Evolutionary conservation across 352 stramenopile species (phyloP), one percentile per base, ranked within the genome.

Genomic region (Globisporangium polare): DNA sequence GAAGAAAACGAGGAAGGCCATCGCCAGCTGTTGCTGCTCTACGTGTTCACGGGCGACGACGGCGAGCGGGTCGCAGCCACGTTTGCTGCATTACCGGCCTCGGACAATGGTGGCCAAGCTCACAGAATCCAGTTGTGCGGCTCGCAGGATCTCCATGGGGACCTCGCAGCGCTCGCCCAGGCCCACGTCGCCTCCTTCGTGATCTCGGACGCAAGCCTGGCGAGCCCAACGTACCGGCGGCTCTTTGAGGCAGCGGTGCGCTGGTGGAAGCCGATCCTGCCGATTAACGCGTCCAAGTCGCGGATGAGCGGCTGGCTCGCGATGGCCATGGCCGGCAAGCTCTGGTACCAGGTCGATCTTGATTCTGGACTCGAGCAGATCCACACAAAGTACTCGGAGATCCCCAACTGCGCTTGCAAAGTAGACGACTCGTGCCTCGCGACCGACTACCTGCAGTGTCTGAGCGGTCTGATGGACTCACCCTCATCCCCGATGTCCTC

Each of bases 311-410:
- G 73, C 1, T 87, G 77, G 77, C 47, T 86, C 7, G 62, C 65
- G 15, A 42, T 84, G n/a, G 71, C 62, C 1, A 80, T 84, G 71
- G 74, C 73, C 6, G 77, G 77, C n/a, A 63, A 73, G 5, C 71
- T 87, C 5, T 86, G 77, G 77, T 86, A 86, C 52, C 68, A 83
- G 53, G 73, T 84, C 3, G 71, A 77, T 22, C 51, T 63, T 6
- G 56, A 58, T 10, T 49, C 65, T 27, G 26, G 13, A 37, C 59
- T 87, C 17, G 65, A 77, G 4, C 60, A 73, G 33, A 58, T 85
- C 17, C 55, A 69, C 20, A 72, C 67, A 2, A 64, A 65, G 35
- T 88, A 88, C 60, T 62, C 69, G 0, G 37, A 78, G 2, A 69
- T 88, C 8, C 64, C 68, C 2, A 66, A 69, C 8, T 81, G 75